Percentiles rank a stretch among this genome's conserved stretches.
Evolutionary conservation across 306 rosid genomes (phyloP).

Genomic region (Geum urbanum): DNA sequence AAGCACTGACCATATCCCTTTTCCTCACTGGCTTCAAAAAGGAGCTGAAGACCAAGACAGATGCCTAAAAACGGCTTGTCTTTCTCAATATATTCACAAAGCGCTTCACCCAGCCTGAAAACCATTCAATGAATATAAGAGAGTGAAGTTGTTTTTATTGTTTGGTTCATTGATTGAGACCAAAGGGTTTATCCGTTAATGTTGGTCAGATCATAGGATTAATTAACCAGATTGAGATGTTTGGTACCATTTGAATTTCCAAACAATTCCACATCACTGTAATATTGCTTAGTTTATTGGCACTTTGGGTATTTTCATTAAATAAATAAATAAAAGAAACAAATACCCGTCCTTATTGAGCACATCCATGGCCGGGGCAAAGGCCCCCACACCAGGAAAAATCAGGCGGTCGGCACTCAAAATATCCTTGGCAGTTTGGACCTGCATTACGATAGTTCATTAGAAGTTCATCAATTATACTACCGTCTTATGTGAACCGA

Average conservation of each 20-base stretch:
- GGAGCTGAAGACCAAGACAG: conserved; percentile 96
- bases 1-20: conserved; percentile 69
- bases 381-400: conserved; percentile 97
- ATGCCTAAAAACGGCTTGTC: conserved; percentile 92
- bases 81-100: conserved; percentile 67
- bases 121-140: neutral
- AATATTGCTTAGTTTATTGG: neutral
- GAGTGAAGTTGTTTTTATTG: neutral
- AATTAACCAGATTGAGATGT: neutral
- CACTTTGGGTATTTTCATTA: neutral
- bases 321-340: neutral
- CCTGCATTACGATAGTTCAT: conserved; percentile 41
- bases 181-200: neutral
- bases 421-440: conserved; percentile 76
- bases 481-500: neutral
- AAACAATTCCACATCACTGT: neutral
- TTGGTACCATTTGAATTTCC: neutral
- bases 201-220: neutral
- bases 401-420: conserved; percentile 64
- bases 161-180: neutral
- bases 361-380: conserved; percentile 88
- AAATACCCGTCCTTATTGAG: conserved; percentile 67
- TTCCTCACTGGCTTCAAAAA: conserved; percentile 91
- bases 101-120: conserved; percentile 89
- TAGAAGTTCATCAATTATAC: neutral